Conservation (phyloP, 1,284 basidiomycete genomes). For the Ceratobasidium sp. region DNA sequence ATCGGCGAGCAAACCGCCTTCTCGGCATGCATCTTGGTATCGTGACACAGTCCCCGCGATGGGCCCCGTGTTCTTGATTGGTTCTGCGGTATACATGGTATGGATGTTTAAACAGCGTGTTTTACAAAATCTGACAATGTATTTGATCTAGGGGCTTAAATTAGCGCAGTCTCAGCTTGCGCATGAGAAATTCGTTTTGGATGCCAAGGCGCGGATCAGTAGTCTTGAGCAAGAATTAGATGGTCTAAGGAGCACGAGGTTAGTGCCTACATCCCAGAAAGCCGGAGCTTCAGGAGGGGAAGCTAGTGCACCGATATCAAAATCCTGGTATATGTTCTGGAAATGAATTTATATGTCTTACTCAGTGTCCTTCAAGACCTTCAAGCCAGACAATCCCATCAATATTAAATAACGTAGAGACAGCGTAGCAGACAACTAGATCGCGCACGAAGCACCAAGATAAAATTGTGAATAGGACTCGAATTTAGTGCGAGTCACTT, state of each 20-base stretch:
- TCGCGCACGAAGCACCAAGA: constrained; percentile 18
- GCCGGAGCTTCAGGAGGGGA: not conserved
- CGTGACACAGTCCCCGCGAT: constrained; percentile 76
- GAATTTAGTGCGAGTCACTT: constrained; percentile 42
- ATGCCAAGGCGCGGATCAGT: constrained; percentile 66
- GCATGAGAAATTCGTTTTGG: constrained; percentile 77
- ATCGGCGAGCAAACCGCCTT: constrained; percentile 51
- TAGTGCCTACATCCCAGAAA: not conserved
- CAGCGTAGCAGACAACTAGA: constrained; percentile 39
- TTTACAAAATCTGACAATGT: constrained; percentile 30
- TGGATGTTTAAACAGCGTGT: constrained; percentile 51
- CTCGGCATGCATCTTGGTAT: constrained; percentile 74
- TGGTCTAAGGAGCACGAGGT: constrained; percentile 22
- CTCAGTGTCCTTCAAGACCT: constrained; percentile 15
- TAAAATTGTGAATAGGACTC: constrained; percentile 47
- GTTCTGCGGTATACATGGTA: constrained; percentile 81
- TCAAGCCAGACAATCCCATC: not conserved
- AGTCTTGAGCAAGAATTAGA: constrained; percentile 74
- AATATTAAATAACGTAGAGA: constrained; percentile 40
- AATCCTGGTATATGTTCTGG: constrained; percentile 28
- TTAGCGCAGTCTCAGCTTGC: constrained; percentile 51
- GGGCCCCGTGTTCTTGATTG: constrained; percentile 80
- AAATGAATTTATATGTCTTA: constrained; percentile 52
- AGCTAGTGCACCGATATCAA: not conserved
- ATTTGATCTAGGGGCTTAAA: constrained; percentile 40